Evolutionary conservation across 768 basidiomycete species (phyloP).

Genomic region (Collybia sp.): DNA sequence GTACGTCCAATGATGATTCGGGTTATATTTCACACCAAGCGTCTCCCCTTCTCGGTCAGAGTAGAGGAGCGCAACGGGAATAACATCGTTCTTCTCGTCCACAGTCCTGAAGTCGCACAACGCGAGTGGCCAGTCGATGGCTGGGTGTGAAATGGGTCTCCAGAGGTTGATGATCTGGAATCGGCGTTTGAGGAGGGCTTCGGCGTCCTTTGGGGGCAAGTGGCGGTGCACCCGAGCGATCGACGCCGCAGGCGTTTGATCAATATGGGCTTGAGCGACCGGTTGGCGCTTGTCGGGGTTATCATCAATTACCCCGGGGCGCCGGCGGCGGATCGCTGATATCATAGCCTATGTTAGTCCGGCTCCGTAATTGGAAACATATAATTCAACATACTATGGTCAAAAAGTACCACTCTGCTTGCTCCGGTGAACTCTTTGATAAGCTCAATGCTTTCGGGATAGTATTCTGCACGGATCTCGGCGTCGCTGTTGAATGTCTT

Average conservation of each 20-base stretch:
- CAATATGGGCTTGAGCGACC: slow-evolving; percentile 31
- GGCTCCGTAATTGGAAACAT: not conserved
- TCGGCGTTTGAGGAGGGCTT: slow-evolving; percentile 27
- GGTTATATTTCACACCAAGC: slow-evolving; percentile 24
- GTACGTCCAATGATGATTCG: slow-evolving; percentile 33
- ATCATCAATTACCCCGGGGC: slow-evolving; percentile 22
- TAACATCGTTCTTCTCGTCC: slow-evolving; percentile 24
- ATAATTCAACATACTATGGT: slow-evolving; percentile 45
- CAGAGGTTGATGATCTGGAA: slow-evolving; percentile 46
- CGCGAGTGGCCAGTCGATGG: slow-evolving; percentile 33
- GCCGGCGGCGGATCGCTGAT: slow-evolving; percentile 30
- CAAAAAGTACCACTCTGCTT: slow-evolving; percentile 50
- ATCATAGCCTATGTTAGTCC: not conserved
- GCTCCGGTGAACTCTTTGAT: slow-evolving; percentile 60
- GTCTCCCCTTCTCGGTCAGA: slow-evolving; percentile 34
- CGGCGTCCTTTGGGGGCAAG: slow-evolving; percentile 30
- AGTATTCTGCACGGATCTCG: slow-evolving; percentile 52
- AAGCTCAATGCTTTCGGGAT: slow-evolving; percentile 53
- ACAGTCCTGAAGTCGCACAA: slow-evolving; percentile 36
- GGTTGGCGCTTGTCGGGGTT: slow-evolving; percentile 27
- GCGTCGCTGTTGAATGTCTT: slow-evolving; percentile 45
- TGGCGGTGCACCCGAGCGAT: slow-evolving; percentile 32
- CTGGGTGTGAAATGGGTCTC: slow-evolving; percentile 36
- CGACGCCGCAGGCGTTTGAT: slow-evolving; percentile 31
- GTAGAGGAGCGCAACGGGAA: slow-evolving; percentile 25